Conservation (phyloP, 192 early-diverging fungal species). For the Linnemannia schmuckeri region DNA sequence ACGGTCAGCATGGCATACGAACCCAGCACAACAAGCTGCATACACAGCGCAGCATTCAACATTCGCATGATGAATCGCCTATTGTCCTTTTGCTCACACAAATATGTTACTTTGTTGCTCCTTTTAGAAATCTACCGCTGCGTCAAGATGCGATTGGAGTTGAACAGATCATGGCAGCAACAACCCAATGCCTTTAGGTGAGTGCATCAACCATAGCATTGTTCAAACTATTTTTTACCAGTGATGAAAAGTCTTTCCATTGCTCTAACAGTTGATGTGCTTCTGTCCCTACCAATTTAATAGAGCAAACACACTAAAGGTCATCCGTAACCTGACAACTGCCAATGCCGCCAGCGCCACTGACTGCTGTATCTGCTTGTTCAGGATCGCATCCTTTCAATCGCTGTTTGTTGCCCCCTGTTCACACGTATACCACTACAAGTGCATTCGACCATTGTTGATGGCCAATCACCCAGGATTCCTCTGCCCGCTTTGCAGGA, state of each 20-base stretch:
- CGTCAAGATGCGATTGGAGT: conserved; percentile 88
- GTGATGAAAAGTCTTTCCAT: background rate
- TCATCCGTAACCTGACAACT: conserved; percentile 60
- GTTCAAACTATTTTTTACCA: background rate
- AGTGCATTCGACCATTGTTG: conserved; percentile 89
- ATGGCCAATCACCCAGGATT: conserved; percentile 78
- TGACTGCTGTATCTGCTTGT: conserved; percentile 94
- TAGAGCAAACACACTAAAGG: conserved; percentile 61
- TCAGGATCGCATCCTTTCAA: conserved; percentile 87
- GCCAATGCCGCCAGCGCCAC: conserved; percentile 54
- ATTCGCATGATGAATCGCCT: background rate
- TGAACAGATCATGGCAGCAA: conserved; percentile 78
- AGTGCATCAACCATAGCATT: background rate
- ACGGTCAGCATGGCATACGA: no score
- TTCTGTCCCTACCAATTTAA: background rate
- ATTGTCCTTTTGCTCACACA: background rate
- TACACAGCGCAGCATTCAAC: background rate
- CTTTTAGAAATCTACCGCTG: conserved; percentile 90
- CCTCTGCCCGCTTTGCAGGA: conserved; percentile 91
- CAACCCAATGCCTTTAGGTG: conserved; percentile 74
- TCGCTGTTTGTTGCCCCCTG: conserved; percentile 97
- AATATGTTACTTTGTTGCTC: background rate
- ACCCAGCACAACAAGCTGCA: no score
- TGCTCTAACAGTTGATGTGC: background rate
- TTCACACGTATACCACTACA: conserved; percentile 94